Evolutionary conservation across 805 yeast genomes (phyloP), one percentile per base, ranked within the genome.

Genomic region (Zygosaccharomyces pseudorouxii): DNA sequence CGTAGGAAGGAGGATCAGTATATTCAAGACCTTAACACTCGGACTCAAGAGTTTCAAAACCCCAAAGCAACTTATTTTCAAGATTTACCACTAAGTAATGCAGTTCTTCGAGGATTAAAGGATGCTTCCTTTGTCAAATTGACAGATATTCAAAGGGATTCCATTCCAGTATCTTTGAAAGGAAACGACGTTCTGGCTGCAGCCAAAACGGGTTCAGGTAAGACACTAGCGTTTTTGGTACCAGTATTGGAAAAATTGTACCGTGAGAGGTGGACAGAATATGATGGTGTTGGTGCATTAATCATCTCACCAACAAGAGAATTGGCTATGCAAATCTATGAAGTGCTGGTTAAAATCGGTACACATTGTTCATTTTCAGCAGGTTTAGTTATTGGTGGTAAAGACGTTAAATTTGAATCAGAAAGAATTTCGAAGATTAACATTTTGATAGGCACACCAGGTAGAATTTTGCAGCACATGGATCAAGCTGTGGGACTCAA

Each of bases 301-400:
- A 80, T 89, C 20, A 81, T 89, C n/a, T 82, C 96, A 1, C 97
- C 97, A 4, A 89, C 97, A 0, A 77, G 97, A 65, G 97, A 89
- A 50, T 70, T 89, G 56, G 96, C 97, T 0, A 82, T 88, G 53
- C 97, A 89, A 68, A 89, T 84, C 22, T 89, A 89, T 59, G 95
- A 89, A 60, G 97, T 89, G 4, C 69, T 89, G 51, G 73, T 82
- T n/a, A 85, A 82, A 57, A 82, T 89, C 46, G 97, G 97, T 19
- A 78, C 81, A 39, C 74, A 79, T 55, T 83, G 82, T 55, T 70
- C 81, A 2, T 83, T 89, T 51, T 84, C 95, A 5, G 96, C 96
- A 0, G 97, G 96, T 50, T 72, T 89, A 51, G 92, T 90, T 9
- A 89, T 90, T 59, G 97, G 97, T 43, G 97, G 97, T 33, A 89